Percentiles rank a stretch among this genome's conserved stretches.
Evolutionary conservation across 176 grass and related monocot species (phyloP).

Genomic region (Bolboschoenus planiculmis): DNA sequence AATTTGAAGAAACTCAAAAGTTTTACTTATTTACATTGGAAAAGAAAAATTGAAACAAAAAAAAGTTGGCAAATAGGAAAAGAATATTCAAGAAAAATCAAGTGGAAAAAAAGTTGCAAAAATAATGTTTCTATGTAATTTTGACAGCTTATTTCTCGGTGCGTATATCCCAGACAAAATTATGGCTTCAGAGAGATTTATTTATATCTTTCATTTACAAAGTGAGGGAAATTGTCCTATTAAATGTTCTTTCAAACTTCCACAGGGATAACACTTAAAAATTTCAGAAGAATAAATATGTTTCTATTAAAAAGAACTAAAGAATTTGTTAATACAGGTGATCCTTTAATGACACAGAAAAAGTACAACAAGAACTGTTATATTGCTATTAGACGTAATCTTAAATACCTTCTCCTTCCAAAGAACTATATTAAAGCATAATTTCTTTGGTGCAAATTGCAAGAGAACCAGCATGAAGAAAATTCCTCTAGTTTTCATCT

Average conservation of each 20-base stretch:
- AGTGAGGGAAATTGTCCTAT: background rate
- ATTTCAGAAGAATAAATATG: background rate
- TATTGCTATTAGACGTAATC: background rate
- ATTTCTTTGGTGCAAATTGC: conserved; percentile 6
- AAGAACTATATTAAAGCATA: background rate
- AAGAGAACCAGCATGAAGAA: conserved; percentile 12
- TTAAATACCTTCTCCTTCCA: background rate
- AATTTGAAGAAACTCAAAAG: background rate
- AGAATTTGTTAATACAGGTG: background rate
- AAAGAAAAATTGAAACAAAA: background rate
- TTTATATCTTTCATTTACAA: background rate
- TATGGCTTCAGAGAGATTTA: background rate
- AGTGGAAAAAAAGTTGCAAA: background rate
- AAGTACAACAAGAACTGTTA: background rate
- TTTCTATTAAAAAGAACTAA: background rate
- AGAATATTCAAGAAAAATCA: background rate
- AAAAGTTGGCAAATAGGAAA: background rate
- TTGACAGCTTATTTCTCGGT: background rate
- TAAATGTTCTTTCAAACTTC: background rate
- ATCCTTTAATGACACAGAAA: background rate
- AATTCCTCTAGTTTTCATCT: background rate
- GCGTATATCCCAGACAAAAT: background rate
- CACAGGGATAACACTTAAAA: background rate
- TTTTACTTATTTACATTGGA: background rate
- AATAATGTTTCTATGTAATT: background rate